Base-by-base conservation (phyloP, 1,284 basidiomycete species). In the Rugosomyces carneus region DNA sequence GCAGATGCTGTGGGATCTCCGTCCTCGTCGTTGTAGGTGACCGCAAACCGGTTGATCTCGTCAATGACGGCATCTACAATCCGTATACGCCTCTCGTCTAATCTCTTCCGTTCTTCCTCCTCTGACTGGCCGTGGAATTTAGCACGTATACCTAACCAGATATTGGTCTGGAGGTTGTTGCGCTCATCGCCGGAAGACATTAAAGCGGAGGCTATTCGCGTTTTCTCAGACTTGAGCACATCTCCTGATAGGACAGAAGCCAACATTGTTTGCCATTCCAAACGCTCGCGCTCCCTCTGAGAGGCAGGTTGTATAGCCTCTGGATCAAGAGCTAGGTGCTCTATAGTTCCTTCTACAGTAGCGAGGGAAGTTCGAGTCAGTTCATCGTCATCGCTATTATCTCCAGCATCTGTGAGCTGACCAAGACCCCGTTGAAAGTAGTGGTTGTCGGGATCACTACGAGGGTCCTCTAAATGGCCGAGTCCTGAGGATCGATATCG, bases 221-320 rank as follows among this genome's bases (percentile, higher is more conserved):
- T 88, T 66, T 92, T 95, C 68, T 97, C 94, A 1, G 89, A 87
- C 61, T 87, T 90, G 49, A 98, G 76, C 5, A 98, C 93, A 59
- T 97, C 93, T 11, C 94, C 93, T 31, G 83, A 81, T 24, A 98
- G 74, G 18, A 97, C 93, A 31, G 92, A 94, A 7, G 89, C 81
- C 32, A 97, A 78, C 84, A 96, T 89, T 31, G 86, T 87, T 64
- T 94, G 91, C 93, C 93, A 97, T 65, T 94, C 93, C 38, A 94
- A 69, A 21, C 93, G 76, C 56, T 93, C 89, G 51, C 78, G 75
- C 55, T 90, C 86, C 57, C 88, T 83, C 37, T 78, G 65, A 6
- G 79, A 82, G 34, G 76, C 72, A 29, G 83, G 80, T 51, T 81
- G 74, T 44, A 75, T 70, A 26, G 75, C 68, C 50, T 84, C 81